Evolutionary conservation across 192 early-diverging fungal species (phyloP).

Genomic region (Geranomyces variabilis): DNA sequence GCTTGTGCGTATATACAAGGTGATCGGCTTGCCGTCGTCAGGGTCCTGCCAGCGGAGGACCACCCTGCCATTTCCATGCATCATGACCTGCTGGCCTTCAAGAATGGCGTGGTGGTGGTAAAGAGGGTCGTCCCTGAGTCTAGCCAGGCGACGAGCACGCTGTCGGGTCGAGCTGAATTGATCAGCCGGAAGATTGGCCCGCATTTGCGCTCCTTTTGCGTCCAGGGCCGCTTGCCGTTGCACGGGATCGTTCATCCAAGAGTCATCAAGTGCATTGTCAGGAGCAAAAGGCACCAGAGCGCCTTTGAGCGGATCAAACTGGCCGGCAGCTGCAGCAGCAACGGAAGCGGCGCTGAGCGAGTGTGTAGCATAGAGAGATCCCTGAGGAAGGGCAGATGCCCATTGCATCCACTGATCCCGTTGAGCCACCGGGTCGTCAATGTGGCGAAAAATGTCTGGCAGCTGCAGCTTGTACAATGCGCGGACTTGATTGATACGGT

Average conservation of each 20-base stretch:
- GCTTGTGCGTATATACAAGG: no score
- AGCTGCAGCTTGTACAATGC: conserved; percentile 3
- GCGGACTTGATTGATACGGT: background rate
- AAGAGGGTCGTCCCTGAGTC: background rate
- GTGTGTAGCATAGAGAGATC: background rate
- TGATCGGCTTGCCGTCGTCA: background rate
- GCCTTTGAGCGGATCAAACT: no score
- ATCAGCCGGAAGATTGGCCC: background rate
- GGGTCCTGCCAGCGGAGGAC: conserved; percentile 3
- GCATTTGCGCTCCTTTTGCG: conserved; percentile 11
- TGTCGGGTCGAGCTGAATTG: background rate
- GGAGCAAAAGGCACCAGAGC: conserved; percentile 3
- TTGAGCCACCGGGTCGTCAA: background rate
- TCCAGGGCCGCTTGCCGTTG: background rate
- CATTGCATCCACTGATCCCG: background rate
- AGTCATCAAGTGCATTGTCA: background rate
- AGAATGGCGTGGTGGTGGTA: background rate
- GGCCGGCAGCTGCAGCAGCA: no score
- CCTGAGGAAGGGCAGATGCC: background rate
- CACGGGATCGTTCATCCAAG: conserved; percentile 8
- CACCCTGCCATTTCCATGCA: background rate
- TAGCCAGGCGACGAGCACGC: background rate
- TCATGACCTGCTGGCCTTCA: conserved; percentile 1
- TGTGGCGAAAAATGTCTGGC: background rate
- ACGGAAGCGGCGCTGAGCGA: background rate